These are phyloP conservation scores for Diospyros kaki DNA, from an alignment of 148 eudicot genomes.

Conservation along the genomic window DNA sequence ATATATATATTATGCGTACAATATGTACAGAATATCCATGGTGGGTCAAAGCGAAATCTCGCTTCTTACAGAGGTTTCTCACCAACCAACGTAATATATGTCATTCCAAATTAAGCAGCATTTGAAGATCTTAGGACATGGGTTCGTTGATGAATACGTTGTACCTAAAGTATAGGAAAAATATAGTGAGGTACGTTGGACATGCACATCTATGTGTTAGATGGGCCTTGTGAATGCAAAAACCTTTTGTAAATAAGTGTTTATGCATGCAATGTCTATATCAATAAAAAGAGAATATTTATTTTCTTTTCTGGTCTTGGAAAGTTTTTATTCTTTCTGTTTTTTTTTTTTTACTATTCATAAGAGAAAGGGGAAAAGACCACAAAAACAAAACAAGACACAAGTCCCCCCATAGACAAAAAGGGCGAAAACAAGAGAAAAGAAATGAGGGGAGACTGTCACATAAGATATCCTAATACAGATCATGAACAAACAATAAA, in stretches of 20 bases:
- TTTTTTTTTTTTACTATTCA: no score
- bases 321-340: not conserved
- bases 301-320: not conserved
- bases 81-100: not conserved
- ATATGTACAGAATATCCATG: not conserved
- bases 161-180: not conserved
- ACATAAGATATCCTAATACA: no score
- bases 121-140: no score
- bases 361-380: no score
- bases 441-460: no score
- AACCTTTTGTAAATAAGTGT: slow-evolving; percentile 3
- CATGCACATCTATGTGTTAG: not conserved
- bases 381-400: no score
- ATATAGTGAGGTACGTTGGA: not conserved
- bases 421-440: no score
- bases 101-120: not conserved
- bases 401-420: no score
- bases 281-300: slow-evolving; percentile 4
- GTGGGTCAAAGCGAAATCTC: not conserved
- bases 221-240: slow-evolving; percentile 1
- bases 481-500: no score
- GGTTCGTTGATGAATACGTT: not conserved
- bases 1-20: not conserved
- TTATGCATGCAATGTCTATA: not conserved
- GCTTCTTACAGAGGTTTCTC: slow-evolving; percentile 8